phyloP scores from a whole-genome alignment of 495 filamentous ascomycete species.

The Talaromyces wortmannii region DNA sequence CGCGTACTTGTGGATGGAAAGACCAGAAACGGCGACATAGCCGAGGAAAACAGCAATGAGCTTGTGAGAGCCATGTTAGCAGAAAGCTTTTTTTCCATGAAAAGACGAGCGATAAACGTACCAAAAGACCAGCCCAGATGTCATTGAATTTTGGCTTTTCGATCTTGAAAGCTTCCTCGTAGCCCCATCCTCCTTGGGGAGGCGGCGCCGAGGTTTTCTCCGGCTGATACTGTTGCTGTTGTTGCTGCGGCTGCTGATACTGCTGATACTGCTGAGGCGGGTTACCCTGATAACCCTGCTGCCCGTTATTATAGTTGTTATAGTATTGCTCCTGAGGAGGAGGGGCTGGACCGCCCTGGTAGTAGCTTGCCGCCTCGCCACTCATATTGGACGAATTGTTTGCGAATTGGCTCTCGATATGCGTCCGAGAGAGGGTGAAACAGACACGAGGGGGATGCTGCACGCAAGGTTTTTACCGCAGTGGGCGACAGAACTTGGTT shows the following conservation, averaged over 20 bases:
- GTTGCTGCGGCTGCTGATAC: neutral
- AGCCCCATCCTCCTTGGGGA: constrained; percentile 31
- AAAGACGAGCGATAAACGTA: constrained; percentile 22
- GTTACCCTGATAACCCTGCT: constrained; percentile 4
- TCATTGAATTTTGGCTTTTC: constrained; percentile 84
- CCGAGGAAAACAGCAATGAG: constrained; percentile 69
- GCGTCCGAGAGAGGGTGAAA: no score
- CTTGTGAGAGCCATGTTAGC: constrained; percentile 18
- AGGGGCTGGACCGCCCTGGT: constrained; percentile 20
- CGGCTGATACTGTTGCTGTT: constrained; percentile 20
- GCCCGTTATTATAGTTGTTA: constrained; percentile 6
- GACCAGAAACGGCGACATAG: constrained; percentile 69
- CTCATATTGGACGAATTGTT: constrained; percentile 22
- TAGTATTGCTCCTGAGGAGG: constrained; percentile 7
- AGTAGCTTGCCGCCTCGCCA: constrained; percentile 36
- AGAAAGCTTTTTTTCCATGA: neutral
- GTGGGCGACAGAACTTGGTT: no score
- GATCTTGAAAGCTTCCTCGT: constrained; percentile 74
- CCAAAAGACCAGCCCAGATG: constrained; percentile 75
- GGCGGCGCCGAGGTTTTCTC: constrained; percentile 25
- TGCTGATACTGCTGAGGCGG: constrained; percentile 6
- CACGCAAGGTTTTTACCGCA: no score
- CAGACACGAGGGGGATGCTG: no score
- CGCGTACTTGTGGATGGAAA: constrained; percentile 72
- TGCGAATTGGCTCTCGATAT: no score